These are phyloP conservation scores for Nemania bipapillata DNA, from an alignment of 2,329 filamentous ascomycete species.

Conservation along the genomic window DNA sequence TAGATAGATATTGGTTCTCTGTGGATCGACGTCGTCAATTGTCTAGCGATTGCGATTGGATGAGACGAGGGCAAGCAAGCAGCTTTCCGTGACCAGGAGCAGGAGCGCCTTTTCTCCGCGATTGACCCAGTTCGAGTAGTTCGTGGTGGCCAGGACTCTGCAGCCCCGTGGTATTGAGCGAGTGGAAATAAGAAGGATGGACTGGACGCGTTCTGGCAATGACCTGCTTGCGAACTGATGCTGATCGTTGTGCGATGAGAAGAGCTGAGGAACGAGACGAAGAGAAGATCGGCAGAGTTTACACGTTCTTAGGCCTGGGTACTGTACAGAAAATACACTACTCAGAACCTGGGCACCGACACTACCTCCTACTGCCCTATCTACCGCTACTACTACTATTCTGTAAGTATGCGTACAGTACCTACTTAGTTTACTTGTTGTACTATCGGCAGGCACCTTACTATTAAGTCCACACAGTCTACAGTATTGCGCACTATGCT, in stretches of 20 bases:
- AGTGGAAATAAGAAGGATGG: slow-evolving; percentile 7
- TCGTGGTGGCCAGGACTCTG: background rate
- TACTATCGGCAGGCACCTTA: background rate
- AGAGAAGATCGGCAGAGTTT: slow-evolving; percentile 35
- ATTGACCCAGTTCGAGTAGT: slow-evolving; percentile 4
- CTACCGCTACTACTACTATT: too few relatives aligned
- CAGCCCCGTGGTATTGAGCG: background rate
- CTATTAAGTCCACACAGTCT: too few relatives aligned
- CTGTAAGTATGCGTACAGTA: too few relatives aligned
- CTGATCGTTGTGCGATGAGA: slow-evolving; percentile 20
- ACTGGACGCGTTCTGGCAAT: slow-evolving; percentile 6
- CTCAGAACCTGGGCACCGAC: too few relatives aligned
- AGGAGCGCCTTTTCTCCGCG: background rate
- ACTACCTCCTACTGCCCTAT: too few relatives aligned
- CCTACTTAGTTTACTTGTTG: too few relatives aligned
- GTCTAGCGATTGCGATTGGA: slow-evolving; percentile 13
- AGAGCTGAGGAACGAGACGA: slow-evolving; percentile 26
- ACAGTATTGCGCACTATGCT: too few relatives aligned
- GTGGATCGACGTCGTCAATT: slow-evolving; percentile 11
- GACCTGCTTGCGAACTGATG: slow-evolving; percentile 3
- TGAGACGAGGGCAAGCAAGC: slow-evolving; percentile 14
- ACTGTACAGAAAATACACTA: too few relatives aligned
- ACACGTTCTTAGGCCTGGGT: background rate
- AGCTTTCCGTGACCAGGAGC: background rate
- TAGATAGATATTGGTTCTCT: background rate